A percentile compares a stretch with the other conserved stretches of the same genome.
Evolutionary conservation across 331 rosid genomes (phyloP).

Genomic region (Ulmus americana): DNA sequence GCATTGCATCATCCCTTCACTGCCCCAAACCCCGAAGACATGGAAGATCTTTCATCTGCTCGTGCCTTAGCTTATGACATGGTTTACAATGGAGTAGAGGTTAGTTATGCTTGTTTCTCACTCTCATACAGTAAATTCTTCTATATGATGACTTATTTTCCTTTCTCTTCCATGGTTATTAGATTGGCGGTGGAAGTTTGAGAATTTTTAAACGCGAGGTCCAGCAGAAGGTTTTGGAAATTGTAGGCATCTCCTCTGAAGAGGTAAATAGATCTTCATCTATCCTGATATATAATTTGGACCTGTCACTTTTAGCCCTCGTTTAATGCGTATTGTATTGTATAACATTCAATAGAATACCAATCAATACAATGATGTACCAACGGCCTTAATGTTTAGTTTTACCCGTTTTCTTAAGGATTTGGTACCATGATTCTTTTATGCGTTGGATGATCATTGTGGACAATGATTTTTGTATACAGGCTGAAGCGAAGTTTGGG

Average conservation of each 20-base stretch:
- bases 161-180: slow-evolving; percentile 20
- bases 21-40: slow-evolving; percentile 93
- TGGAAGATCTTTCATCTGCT: slow-evolving; percentile 78
- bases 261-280: slow-evolving; percentile 50
- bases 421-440: not conserved
- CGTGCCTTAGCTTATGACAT: slow-evolving; percentile 97
- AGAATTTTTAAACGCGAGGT: slow-evolving; percentile 84
- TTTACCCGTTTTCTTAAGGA: too few relatives aligned
- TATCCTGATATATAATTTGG: not conserved
- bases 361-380: too few relatives aligned
- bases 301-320: slow-evolving; percentile 1
- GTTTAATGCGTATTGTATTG: not conserved
- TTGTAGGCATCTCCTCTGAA: slow-evolving; percentile 77
- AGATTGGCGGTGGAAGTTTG: slow-evolving; percentile 98
- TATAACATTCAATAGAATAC: too few relatives aligned
- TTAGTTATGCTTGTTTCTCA: slow-evolving; percentile 14
- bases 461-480: slow-evolving; percentile 20
- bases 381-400: too few relatives aligned
- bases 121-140: slow-evolving; percentile 4
- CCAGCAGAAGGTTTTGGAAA: slow-evolving; percentile 84
- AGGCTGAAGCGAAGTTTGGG: slow-evolving; percentile 96
- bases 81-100: slow-evolving; percentile 99
- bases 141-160: not conserved
- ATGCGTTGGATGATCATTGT: not conserved
- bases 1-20: slow-evolving; percentile 98